Conservation (phyloP, 169 alveolate species). For the Plasmodium gonderi region DNA sequence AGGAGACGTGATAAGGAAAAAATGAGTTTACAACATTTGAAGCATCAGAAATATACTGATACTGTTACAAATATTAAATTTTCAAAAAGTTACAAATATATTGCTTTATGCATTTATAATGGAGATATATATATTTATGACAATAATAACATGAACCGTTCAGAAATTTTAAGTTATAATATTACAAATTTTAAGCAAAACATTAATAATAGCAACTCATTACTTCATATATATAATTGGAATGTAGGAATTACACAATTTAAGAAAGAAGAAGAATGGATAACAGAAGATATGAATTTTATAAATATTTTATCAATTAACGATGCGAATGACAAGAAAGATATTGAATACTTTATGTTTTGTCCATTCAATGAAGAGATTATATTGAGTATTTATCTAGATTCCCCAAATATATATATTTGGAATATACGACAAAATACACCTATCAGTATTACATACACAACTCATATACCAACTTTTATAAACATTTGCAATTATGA, state of each 20-base stretch:
- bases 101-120: constrained; percentile 42
- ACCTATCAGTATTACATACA: constrained; percentile 34
- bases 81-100: constrained; percentile 25
- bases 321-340: constrained; percentile 22
- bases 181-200: constrained; percentile 48
- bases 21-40: not conserved
- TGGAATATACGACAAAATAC: constrained; percentile 52
- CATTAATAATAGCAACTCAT: constrained; percentile 44
- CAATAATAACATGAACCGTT: constrained; percentile 34
- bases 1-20: not conserved
- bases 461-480: constrained; percentile 41
- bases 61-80: constrained; percentile 64
- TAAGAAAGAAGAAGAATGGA: not conserved
- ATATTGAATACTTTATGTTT: constrained; percentile 66
- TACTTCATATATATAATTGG: constrained; percentile 59
- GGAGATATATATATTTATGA: constrained; percentile 71
- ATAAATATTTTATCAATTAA: constrained; percentile 37
- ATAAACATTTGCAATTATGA: constrained; percentile 59
- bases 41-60: constrained; percentile 64
- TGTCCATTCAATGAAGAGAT: constrained; percentile 62
- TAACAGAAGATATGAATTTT: constrained; percentile 53
- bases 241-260: not conserved
- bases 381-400: constrained; percentile 34
- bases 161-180: constrained; percentile 43
- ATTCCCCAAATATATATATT: constrained; percentile 44